A percentile compares a stretch with the other conserved stretches of the same genome.
Evolutionary conservation across 352 stramenopile species (phyloP).

Genomic region (Globisporangium paddicum): DNA sequence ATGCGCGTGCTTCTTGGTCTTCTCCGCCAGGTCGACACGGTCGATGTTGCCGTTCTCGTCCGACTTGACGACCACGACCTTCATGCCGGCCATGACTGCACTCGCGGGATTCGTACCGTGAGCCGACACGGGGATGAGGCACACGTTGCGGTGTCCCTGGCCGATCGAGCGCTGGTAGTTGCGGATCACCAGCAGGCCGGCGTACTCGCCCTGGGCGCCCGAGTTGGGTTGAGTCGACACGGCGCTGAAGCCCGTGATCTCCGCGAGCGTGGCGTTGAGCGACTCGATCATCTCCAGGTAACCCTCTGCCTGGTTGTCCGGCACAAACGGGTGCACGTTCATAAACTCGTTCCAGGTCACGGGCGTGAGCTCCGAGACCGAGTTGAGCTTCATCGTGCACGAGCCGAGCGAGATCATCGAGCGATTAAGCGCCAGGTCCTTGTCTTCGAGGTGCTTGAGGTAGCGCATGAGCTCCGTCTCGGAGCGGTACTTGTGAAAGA

Average conservation of each 20-base stretch:
- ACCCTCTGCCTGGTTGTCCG: constrained; percentile 90
- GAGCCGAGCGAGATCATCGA: constrained; percentile 99
- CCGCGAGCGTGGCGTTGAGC: constrained; percentile 93
- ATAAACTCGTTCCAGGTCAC: constrained; percentile 97
- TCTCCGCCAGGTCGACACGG: constrained; percentile 91
- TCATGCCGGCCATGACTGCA: constrained; percentile 98
- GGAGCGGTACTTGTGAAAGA: constrained; percentile 98
- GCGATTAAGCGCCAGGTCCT: constrained; percentile 98
- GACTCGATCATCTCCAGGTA: constrained; percentile 98
- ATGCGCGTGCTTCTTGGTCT: constrained; percentile 95
- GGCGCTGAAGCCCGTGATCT: constrained; percentile 98
- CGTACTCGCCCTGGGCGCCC: constrained; percentile 97
- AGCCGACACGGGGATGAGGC: constrained; percentile 97
- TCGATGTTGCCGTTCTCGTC: constrained; percentile 97
- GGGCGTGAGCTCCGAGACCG: constrained; percentile 95
- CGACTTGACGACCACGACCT: constrained; percentile 96
- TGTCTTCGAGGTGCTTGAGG: constrained; percentile 97
- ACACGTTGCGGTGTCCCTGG: constrained; percentile 95
- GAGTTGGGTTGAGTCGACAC: constrained; percentile 98
- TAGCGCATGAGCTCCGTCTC: constrained; percentile 96
- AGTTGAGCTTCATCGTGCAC: constrained; percentile 99
- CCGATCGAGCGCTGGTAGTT: constrained; percentile 92
- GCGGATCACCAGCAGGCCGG: constrained; percentile 95
- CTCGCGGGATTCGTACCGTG: constrained; percentile 98
- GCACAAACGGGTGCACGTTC: constrained; percentile 98